Evolutionary conservation across 2,329 filamentous ascomycete species (phyloP).

Genomic region (Geoglossum cookeanum): DNA sequence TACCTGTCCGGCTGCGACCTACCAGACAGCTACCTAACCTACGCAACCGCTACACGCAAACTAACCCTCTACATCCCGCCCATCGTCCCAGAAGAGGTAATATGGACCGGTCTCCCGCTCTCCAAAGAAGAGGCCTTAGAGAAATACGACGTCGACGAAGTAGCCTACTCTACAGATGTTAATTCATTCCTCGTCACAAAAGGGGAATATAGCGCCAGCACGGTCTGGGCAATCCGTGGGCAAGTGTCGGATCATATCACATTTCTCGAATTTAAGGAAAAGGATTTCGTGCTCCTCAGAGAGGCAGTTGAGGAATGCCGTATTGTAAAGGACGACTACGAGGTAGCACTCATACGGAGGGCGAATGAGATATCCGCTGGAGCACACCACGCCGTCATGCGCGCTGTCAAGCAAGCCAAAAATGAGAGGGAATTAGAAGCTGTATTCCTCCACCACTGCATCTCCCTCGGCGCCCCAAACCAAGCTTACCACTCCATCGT

Average conservation of each 20-base stretch:
- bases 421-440: constrained; percentile 76
- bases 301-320: constrained; percentile 48
- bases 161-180: constrained; percentile 52
- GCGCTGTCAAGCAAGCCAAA: constrained; percentile 39
- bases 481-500: constrained; percentile 82
- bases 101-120: constrained; percentile 82
- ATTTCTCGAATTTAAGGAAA: constrained; percentile 49
- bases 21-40: constrained; percentile 61
- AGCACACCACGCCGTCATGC: constrained; percentile 44
- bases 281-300: constrained; percentile 37
- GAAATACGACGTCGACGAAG: constrained; percentile 66
- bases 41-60: constrained; percentile 54
- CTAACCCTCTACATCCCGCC: constrained; percentile 84
- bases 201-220: constrained; percentile 17
- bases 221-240: constrained; percentile 57
- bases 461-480: constrained; percentile 55
- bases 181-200: constrained; percentile 41
- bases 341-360: constrained; percentile 52
- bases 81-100: constrained; percentile 68
- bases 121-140: constrained; percentile 54
- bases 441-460: constrained; percentile 56
- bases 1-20: constrained; percentile 77
- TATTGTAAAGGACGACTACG: constrained; percentile 55
- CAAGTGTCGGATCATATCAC: constrained; percentile 56
- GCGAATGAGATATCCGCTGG: constrained; percentile 52